Evolutionary conservation across 768 basidiomycete genomes (phyloP).

Genomic region (Butyriboletus loyo): DNA sequence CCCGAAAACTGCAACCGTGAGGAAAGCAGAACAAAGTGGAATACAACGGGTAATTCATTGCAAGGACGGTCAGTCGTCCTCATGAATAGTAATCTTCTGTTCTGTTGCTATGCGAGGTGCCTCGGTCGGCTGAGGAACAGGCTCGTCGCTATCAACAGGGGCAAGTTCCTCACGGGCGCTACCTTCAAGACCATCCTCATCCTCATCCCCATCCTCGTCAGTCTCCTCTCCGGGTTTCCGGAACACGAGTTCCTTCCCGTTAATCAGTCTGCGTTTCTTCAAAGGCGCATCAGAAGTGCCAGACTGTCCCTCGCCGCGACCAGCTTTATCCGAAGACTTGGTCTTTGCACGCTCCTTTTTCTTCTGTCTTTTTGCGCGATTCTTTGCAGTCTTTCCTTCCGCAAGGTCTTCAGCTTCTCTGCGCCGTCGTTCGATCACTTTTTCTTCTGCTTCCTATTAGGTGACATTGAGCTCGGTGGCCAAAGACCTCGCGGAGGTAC

Average conservation of each 20-base stretch:
- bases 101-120: conserved; percentile 29
- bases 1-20: background rate
- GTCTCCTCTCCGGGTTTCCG: conserved; percentile 50
- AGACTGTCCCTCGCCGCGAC: conserved; percentile 24
- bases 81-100: conserved; percentile 46
- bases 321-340: conserved; percentile 33
- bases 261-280: conserved; percentile 81
- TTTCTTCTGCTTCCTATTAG: conserved; percentile 61
- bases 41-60: background rate
- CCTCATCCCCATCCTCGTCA: conserved; percentile 44
- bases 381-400: conserved; percentile 92
- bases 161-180: conserved; percentile 1
- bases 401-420: conserved; percentile 66
- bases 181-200: conserved; percentile 16
- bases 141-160: background rate
- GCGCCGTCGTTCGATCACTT: conserved; percentile 74
- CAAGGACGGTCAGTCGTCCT: conserved; percentile 40
- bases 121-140: conserved; percentile 3
- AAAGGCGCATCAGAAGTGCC: conserved; percentile 42
- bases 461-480: background rate
- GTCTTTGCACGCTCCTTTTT: conserved; percentile 73
- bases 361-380: conserved; percentile 90
- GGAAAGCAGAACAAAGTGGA: background rate
- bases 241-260: conserved; percentile 68
- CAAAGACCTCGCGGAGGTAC: conserved; percentile 14